Evolutionary conservation across 108 stramenopile genomes (phyloP), one percentile per base, ranked within the genome.

Genomic region (Pseudonitzschia pungens): DNA sequence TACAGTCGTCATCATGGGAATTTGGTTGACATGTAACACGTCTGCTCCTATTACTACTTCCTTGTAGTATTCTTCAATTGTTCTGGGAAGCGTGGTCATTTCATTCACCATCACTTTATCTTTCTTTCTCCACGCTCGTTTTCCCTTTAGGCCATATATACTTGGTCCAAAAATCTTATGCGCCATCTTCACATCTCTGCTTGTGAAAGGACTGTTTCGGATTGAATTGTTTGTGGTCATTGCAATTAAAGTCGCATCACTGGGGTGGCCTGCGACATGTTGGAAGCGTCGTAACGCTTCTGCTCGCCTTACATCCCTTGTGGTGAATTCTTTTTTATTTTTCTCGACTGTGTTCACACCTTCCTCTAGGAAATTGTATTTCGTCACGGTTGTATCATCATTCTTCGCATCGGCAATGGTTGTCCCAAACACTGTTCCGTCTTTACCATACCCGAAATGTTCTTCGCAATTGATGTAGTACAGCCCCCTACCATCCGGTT

Each of bases 141-240:
- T 85, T 18, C 81, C 82, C 77, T 86, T 77, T 15, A 86, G 29
- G 6, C 67, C 58, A 24, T 56, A 67, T 16, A 81, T 14, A 36
- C 69, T 74, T 22, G 59, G 62, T 15, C 82, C 86, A 21, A 56
- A 75, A 10, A 86, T 86, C 12, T 58, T 65, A 16, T 27, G 51
- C 0, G 86, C 82, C 1, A 66, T 31, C 31, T 63, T 36, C 7
- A 68, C 71, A 51, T 86, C 86, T 14, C 71, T 63, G 3, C 36
- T 10, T 16, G 77, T 76, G 26, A 86, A 59, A 12, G 82, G 82
- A 43, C 58, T 74, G 45, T 86, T 74, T 43, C 57, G 42, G 56
- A 86, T 72, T 24, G 33, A 27, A 41, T 82, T 82, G 8, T 74
- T 65, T 20, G 24, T 32, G 0, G 79, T n/a, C 15, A 77, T 77